Evolutionary conservation across 495 filamentous ascomycete genomes (phyloP), one percentile per base, ranked within the genome.

Genomic region (Hypoxylon perforatum): DNA sequence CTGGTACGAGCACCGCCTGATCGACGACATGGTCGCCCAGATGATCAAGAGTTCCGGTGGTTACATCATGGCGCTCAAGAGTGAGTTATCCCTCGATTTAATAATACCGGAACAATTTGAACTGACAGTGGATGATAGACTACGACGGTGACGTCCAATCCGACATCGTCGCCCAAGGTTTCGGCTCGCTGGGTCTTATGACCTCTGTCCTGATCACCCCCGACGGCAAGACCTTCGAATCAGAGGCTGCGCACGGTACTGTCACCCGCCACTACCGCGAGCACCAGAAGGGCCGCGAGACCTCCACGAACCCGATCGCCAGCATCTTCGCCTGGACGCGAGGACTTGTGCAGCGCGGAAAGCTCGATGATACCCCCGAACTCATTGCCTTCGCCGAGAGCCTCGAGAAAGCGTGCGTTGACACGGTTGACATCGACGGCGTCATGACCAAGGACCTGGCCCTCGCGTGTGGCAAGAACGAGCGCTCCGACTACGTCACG

Each of bases 1-100:
- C 81, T 98, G 95, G 95, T 99, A 99, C 76, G 95, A 99, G 89
- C 95, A 99, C 81, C 90, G 95, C 69, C 84, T 99, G 35, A 98
- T 99, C 73, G 95, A 99, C 81, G 95, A 99, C 82, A 99, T 99
- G 95, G 95, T 99, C 57, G 95, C 95, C 48, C 94, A 99, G 86
- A 99, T 99, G 95, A 92, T 99, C 85, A 99, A 99, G 88, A 92
- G 88, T 79, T 88, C 90, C 70, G 93, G 95, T 61, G 95, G 95
- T 59, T 96, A 91, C 79, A 85, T 98, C 77, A 99, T 99, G 86
- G 95, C 95, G 61, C 85, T 99, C 73, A 99, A 99, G 88, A 99
- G 91, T 93, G 75, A 74, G 89, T 82, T 33, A 3, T 30, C 22
- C 3, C 49, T 45, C 17, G 15, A 52, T 1, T 22, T 22, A 17